phyloP scores from a whole-genome alignment of 2,329 filamentous ascomycete genomes.

The Simplicillium aogashimaense region DNA sequence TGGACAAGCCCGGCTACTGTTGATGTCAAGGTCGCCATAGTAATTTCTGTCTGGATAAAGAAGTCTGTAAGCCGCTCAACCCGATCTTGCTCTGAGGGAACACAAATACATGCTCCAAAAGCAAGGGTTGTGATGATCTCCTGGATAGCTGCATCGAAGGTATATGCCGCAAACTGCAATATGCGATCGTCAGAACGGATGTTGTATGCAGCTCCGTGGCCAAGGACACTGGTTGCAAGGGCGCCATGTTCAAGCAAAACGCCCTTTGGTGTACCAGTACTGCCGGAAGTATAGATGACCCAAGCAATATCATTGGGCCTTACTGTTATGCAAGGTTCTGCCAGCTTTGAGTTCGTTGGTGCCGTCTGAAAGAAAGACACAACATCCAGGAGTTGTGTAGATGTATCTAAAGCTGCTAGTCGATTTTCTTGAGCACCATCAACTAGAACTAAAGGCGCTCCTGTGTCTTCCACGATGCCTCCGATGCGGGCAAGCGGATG shows the following conservation, averaged over 20 bases:
- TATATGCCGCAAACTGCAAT: slow-evolving; percentile 13
- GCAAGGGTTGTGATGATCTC: slow-evolving; percentile 10
- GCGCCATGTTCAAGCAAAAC: slow-evolving; percentile 9
- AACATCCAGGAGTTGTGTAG: not conserved
- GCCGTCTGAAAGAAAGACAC: not conserved
- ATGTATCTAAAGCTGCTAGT: not conserved
- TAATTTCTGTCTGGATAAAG: not conserved
- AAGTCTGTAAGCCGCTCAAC: not conserved
- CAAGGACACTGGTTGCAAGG: slow-evolving; percentile 8
- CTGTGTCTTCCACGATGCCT: not conserved
- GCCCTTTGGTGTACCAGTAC: slow-evolving; percentile 11
- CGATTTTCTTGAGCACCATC: not conserved
- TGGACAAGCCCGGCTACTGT: not conserved
- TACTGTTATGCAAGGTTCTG: not conserved
- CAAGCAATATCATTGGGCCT: slow-evolving; percentile 6
- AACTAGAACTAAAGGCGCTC: not conserved
- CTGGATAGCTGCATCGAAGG: slow-evolving; percentile 5
- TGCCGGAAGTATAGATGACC: slow-evolving; percentile 7
- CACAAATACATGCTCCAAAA: not conserved
- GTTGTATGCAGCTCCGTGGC: slow-evolving; percentile 8
- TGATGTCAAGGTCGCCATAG: not conserved
- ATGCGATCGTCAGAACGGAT: slow-evolving; percentile 9
- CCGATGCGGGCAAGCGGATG: not conserved
- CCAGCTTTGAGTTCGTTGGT: not conserved
- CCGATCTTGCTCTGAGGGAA: not conserved